phyloP scores from a whole-genome alignment of 192 early-diverging fungal species.

The Backusella liffmaniae region DNA sequence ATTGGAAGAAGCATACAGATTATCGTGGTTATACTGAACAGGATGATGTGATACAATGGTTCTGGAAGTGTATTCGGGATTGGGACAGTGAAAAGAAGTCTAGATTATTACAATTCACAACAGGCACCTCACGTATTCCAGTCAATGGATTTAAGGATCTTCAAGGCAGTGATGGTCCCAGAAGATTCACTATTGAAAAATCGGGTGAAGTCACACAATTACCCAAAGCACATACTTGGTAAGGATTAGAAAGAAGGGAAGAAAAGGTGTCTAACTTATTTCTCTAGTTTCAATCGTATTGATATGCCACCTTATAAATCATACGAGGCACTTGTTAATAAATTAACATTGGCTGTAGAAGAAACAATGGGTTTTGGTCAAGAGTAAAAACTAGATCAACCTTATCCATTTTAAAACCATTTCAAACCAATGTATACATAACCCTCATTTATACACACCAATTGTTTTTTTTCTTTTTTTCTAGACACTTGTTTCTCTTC shows the following conservation, averaged over 20 bases:
- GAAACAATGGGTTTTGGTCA: slow-evolving; percentile 95
- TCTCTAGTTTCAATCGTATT: slow-evolving; percentile 85
- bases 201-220: slow-evolving; percentile 80
- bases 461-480: not conserved
- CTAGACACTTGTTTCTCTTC: not conserved
- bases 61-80: slow-evolving; percentile 88
- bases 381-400: slow-evolving; percentile 42
- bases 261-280: too few species aligned
- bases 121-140: slow-evolving; percentile 95
- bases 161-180: slow-evolving; percentile 94
- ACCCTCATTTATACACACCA: not conserved
- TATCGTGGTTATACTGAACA: slow-evolving; percentile 97
- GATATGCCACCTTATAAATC: slow-evolving; percentile 92
- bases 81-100: slow-evolving; percentile 95
- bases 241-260: not conserved
- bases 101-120: slow-evolving; percentile 94
- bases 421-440: not conserved
- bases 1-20: slow-evolving; percentile 99
- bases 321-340: slow-evolving; percentile 62
- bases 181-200: slow-evolving; percentile 95
- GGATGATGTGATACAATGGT: slow-evolving; percentile 93
- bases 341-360: slow-evolving; percentile 85
- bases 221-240: slow-evolving; percentile 96
- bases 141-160: slow-evolving; percentile 99
- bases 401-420: not conserved